A percentile compares a stretch with the other conserved stretches of the same genome.
These are phyloP conservation scores for Colletotrichum sp. DNA, from an alignment of 2,329 filamentous ascomycete genomes.

Conservation along the genomic window DNA sequence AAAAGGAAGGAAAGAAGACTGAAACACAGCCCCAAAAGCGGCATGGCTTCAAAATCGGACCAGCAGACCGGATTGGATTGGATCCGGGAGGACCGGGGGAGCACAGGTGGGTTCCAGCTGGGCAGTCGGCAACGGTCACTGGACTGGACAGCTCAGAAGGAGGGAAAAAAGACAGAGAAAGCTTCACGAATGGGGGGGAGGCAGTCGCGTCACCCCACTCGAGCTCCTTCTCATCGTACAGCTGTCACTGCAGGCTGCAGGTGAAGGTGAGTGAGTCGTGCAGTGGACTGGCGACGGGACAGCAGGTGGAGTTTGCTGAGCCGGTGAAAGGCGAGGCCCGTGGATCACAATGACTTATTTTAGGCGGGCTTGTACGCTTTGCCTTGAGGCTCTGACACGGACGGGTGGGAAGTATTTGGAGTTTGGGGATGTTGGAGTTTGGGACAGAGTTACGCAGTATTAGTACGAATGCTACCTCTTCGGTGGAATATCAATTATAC, in stretches of 20 bases:
- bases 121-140: neutral
- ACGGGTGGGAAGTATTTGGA: neutral
- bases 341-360: slow-evolving; percentile 10
- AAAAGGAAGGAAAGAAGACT: slow-evolving; percentile 1
- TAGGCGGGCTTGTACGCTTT: neutral
- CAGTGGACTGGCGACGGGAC: neutral
- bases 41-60: slow-evolving; percentile 1
- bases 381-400: slow-evolving; percentile 9
- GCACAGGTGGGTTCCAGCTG: neutral
- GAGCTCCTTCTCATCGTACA: slow-evolving; percentile 5
- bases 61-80: slow-evolving; percentile 7
- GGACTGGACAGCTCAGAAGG: neutral
- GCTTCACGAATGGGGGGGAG: neutral
- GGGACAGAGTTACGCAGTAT: neutral
- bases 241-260: neutral
- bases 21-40: slow-evolving; percentile 9
- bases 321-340: neutral
- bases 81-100: neutral
- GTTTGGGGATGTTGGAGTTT: neutral
- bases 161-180: neutral
- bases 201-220: neutral
- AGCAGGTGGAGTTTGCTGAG: neutral
- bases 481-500: neutral
- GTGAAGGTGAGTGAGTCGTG: neutral
- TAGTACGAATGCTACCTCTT: neutral